Evolutionary conservation across 2,329 filamentous ascomycete genomes (phyloP).

Genomic region (Zasmidium citrigriseum): DNA sequence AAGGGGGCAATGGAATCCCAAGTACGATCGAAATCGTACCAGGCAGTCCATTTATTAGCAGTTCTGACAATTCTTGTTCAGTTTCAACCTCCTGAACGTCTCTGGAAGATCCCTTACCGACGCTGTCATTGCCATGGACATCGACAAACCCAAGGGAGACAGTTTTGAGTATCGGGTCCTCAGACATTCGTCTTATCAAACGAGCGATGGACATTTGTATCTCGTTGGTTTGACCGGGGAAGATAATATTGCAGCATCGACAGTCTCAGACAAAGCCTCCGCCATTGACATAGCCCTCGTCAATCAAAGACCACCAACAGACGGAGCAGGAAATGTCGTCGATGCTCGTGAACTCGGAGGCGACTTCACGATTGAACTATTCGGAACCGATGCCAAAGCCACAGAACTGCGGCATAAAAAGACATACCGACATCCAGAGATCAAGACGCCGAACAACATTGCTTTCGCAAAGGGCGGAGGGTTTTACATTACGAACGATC

Average conservation of each 20-base stretch:
- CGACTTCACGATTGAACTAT: slow-evolving; percentile 25
- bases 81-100: slow-evolving; percentile 20
- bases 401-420: slow-evolving; percentile 9
- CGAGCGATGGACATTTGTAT: slow-evolving; percentile 19
- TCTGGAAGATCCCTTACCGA: slow-evolving; percentile 22
- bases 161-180: slow-evolving; percentile 21
- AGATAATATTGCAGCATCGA: not conserved
- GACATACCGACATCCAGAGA: slow-evolving; percentile 18
- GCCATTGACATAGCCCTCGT: slow-evolving; percentile 18
- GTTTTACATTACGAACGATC: slow-evolving; percentile 28
- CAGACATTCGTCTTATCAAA: slow-evolving; percentile 13
- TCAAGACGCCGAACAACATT: slow-evolving; percentile 25
- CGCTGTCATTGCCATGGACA: slow-evolving; percentile 23
- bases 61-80: not conserved
- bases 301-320: slow-evolving; percentile 19
- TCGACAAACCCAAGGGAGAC: slow-evolving; percentile 21
- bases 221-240: slow-evolving; percentile 22
- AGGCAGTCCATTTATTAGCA: not conserved
- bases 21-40: slow-evolving; percentile 7
- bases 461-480: slow-evolving; percentile 14
- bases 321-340: slow-evolving; percentile 15
- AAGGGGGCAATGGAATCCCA: slow-evolving; percentile 24
- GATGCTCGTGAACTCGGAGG: slow-evolving; percentile 11
- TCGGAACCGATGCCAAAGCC: slow-evolving; percentile 11
- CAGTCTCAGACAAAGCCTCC: not conserved